Conservation (phyloP, 345 rosid genomes). For the Carallia brachiata region DNA sequence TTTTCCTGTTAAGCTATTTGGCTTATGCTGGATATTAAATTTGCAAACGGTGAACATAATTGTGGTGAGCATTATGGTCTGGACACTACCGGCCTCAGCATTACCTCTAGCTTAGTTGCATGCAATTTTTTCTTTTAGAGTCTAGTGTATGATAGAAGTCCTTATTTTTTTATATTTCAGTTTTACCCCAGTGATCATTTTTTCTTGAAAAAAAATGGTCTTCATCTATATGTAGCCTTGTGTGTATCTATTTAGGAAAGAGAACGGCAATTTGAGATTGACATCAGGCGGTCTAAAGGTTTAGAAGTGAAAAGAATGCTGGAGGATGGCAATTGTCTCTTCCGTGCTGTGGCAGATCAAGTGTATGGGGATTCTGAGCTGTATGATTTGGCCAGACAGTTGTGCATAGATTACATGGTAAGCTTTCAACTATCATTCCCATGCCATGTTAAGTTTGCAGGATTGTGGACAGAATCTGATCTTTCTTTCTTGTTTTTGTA, state of each 20-base stretch:
- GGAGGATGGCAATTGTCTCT: conserved; percentile 99
- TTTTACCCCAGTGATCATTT: neutral
- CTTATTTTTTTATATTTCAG: neutral
- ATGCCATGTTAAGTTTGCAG: neutral
- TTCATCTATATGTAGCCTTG: too few species aligned
- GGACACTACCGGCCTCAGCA: too few species aligned
- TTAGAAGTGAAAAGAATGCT: conserved; percentile 87
- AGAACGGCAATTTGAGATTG: conserved; percentile 88
- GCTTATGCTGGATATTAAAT: neutral
- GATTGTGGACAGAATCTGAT: neutral
- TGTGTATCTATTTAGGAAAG: conserved; percentile 60
- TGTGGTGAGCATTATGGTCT: too few species aligned
- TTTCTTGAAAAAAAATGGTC: neutral
- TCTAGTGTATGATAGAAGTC: neutral
- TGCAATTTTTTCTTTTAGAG: neutral
- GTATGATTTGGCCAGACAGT: conserved; percentile 69
- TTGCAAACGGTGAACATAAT: too few species aligned
- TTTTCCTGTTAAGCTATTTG: neutral
- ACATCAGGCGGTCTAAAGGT: conserved; percentile 69
- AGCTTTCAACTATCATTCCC: neutral
- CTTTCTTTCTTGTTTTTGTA: neutral
- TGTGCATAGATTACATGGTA: conserved; percentile 99
- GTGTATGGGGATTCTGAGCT: conserved; percentile 92
- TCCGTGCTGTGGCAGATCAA: conserved; percentile 98
- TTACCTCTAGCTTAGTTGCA: too few species aligned